phyloP scores from a whole-genome alignment of 2,329 filamentous ascomycete genomes.

The Kalaharituber pfeilii region DNA sequence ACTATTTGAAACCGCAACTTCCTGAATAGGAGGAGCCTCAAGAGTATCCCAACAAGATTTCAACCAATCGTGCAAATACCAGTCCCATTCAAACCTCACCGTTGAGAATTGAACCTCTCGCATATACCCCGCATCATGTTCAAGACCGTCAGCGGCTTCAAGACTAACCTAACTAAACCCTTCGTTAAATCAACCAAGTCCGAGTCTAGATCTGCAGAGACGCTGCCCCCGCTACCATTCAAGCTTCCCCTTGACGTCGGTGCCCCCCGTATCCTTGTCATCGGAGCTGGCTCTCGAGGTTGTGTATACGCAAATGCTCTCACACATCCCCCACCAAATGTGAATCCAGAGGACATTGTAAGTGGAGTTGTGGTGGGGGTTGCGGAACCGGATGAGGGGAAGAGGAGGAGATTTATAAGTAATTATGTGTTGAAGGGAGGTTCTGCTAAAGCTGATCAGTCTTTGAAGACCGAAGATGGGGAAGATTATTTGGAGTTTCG shows the following conservation, averaged over 20 bases:
- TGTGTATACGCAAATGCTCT: conserved; percentile 45
- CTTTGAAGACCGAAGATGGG: conserved; percentile 33
- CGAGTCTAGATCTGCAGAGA: neutral
- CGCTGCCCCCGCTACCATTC: neutral
- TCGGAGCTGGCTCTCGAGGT: conserved; percentile 69
- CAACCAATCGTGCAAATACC: no score
- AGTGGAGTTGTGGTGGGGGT: conserved; percentile 57
- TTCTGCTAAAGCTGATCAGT: conserved; percentile 23
- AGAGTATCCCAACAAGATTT: no score
- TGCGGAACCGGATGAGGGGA: conserved; percentile 63
- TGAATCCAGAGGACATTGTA: conserved; percentile 37
- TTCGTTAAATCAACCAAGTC: neutral
- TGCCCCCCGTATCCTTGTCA: conserved; percentile 50
- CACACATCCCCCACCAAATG: conserved; percentile 29
- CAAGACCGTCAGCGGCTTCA: no score
- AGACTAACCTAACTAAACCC: neutral
- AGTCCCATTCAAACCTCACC: no score
- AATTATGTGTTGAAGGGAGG: conserved; percentile 31
- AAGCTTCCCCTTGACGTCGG: neutral
- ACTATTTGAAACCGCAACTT: no score
- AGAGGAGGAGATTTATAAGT: conserved; percentile 51
- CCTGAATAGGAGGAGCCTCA: no score
- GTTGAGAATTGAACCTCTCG: no score
- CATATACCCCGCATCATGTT: no score
- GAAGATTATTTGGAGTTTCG: conserved; percentile 41